phyloP scores from a whole-genome alignment of 2,329 filamentous ascomycete species.

The Fusarium abutilonis region DNA sequence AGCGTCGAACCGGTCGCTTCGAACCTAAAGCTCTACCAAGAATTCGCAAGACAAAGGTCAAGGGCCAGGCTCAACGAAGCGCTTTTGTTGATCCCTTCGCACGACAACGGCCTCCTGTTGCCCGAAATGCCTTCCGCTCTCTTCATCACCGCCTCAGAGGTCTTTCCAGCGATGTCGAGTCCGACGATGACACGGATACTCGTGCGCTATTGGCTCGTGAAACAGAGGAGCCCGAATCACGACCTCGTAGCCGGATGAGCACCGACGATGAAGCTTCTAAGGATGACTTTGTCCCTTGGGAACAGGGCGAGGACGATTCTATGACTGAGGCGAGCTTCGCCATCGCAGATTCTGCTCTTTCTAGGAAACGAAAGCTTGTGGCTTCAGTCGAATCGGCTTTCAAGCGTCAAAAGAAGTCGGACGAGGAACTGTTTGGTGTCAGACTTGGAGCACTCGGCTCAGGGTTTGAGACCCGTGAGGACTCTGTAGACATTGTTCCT shows the following conservation, averaged over 20 bases:
- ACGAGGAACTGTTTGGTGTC: slow-evolving; percentile 80
- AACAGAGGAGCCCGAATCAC: slow-evolving; percentile 86
- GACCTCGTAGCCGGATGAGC: slow-evolving; percentile 78
- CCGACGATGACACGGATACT: slow-evolving; percentile 79
- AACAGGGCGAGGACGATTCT: slow-evolving; percentile 68
- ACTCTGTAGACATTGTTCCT: slow-evolving; percentile 61
- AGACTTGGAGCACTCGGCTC: slow-evolving; percentile 64
- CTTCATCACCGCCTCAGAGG: slow-evolving; percentile 78
- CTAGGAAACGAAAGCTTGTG: slow-evolving; percentile 79
- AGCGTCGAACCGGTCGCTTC: slow-evolving; percentile 67
- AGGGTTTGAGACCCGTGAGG: slow-evolving; percentile 58
- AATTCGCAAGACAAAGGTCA: slow-evolving; percentile 75
- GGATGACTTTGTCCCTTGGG: slow-evolving; percentile 60
- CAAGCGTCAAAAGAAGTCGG: slow-evolving; percentile 82
- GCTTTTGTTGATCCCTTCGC: slow-evolving; percentile 75
- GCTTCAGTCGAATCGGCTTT: slow-evolving; percentile 72
- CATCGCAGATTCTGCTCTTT: slow-evolving; percentile 64
- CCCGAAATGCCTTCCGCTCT: slow-evolving; percentile 74
- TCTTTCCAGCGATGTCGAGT: slow-evolving; percentile 78
- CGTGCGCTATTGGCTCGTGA: slow-evolving; percentile 69
- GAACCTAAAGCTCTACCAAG: slow-evolving; percentile 73
- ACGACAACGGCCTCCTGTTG: slow-evolving; percentile 67
- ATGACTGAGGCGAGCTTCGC: slow-evolving; percentile 79
- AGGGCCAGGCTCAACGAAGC: slow-evolving; percentile 63
- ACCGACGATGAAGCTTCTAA: slow-evolving; percentile 66